Conservation (phyloP, 345 rosid genomes). For the Arabis hirsuta region DNA sequence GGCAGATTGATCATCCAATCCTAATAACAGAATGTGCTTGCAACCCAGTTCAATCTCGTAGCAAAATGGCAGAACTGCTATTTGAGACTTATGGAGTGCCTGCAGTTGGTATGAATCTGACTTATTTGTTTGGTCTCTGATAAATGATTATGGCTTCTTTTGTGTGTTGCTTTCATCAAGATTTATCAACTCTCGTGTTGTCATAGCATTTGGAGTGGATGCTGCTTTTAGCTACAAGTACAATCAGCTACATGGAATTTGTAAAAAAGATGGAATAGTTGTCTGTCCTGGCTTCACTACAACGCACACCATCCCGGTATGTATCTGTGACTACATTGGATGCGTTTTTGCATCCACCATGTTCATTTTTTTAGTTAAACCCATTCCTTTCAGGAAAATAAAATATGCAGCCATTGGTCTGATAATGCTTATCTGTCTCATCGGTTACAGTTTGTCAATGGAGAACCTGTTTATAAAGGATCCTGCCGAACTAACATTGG, state of each 20-base stretch:
- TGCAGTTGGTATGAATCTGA: slow-evolving; percentile 67
- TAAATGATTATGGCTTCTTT: not conserved
- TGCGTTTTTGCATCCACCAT: slow-evolving; percentile 15
- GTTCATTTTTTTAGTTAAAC: not conserved
- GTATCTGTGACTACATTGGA: slow-evolving; percentile 25
- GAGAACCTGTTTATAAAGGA: slow-evolving; percentile 85
- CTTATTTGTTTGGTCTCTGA: slow-evolving; percentile 15
- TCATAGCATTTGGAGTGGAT: slow-evolving; percentile 90
- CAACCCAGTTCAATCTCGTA: slow-evolving; percentile 91
- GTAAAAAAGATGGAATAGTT: slow-evolving; percentile 85
- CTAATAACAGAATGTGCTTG: slow-evolving; percentile 91
- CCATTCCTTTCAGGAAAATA: slow-evolving; percentile 7
- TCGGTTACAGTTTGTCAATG: slow-evolving; percentile 72
- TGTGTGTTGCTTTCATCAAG: slow-evolving; percentile 27
- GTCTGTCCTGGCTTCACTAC: slow-evolving; percentile 87
- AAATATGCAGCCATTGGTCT: slow-evolving; percentile 7
- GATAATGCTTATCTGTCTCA: slow-evolving; percentile 1
- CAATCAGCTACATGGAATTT: slow-evolving; percentile 79
- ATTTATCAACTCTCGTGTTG: slow-evolving; percentile 16
- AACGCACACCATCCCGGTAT: slow-evolving; percentile 85
- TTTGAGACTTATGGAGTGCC: slow-evolving; percentile 98
- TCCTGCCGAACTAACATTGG: slow-evolving; percentile 87
- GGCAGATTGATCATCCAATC: slow-evolving; percentile 94
- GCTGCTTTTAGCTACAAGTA: slow-evolving; percentile 95
- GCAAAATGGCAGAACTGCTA: slow-evolving; percentile 98